Base-by-base conservation (phyloP, 768 basidiomycete genomes). In the Mrakia frigida region DNA sequence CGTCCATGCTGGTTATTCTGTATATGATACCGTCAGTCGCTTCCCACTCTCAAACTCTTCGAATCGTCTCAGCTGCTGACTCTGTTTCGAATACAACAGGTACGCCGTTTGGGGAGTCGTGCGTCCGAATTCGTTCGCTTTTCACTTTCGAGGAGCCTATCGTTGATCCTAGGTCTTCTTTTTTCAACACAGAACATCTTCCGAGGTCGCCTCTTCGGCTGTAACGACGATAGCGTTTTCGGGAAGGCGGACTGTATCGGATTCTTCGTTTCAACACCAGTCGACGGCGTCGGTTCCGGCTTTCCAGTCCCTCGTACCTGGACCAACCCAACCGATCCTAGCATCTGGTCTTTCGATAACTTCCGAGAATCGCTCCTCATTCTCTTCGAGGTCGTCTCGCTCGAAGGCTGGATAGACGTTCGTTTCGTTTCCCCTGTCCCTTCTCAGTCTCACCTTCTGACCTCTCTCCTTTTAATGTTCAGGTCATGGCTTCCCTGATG, bases 401-500 rank as follows among this genome's bases (percentile, higher is more conserved):
- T 97, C 69, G 94, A 96, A 84, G 96, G 96, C 2, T 98, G 95
- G 96, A 88, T 92, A n/a, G 93, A 95, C 81, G 96, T 60, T 10
- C n/a, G 59, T 60, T 4, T 18, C 10, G 3, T 31, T n/a, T 59
- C 25, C 4, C 25, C n/a, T 35, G 35, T 37, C 31, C 21, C 11
- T 39, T n/a, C 31, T 69, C 67, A n/a, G 0, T 50, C 46, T 21
- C 31, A 5, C 25, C 37, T 3, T 3, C 35, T 39, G 4, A 33
- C 11, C 37, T 69, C 35, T 11, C n/a, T 69, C 59, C 13, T 50
- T 21, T 21, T 21, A 3, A 18, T 21, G 11, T 50, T 9, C 59
- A 60, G 59, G 59, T 94, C 70, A 91, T 97, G 91, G 84, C 84
- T 52, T 87, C 90, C 35, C 90, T 90, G 1, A 91, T 91, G 82